Percentiles rank a stretch among this genome's conserved stretches.
Evolutionary conservation across 2,329 filamentous ascomycete genomes (phyloP).

Genomic region (Talaromyces islandicus): DNA sequence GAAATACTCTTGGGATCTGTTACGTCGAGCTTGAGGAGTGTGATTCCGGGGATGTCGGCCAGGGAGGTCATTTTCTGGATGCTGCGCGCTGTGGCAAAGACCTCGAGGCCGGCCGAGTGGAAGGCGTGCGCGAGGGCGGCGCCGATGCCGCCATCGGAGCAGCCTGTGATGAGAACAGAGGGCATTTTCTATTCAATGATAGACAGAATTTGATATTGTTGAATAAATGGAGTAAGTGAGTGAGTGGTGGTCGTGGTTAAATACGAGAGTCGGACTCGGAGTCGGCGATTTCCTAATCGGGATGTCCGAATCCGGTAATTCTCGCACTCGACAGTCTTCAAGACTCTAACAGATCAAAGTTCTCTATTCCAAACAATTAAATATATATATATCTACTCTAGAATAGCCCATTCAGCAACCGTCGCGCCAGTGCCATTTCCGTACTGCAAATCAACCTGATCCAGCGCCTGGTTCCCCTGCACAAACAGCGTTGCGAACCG

Average conservation of each 20-base stretch:
- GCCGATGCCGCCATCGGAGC: slow-evolving; percentile 8
- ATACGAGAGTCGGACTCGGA: background rate
- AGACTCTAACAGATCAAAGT: no score
- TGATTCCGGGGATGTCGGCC: background rate
- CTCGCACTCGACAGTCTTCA: background rate
- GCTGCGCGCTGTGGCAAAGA: slow-evolving; percentile 5
- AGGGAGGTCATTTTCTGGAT: background rate
- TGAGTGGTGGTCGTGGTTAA: background rate
- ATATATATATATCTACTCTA: slow-evolving; percentile 16
- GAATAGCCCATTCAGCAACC: slow-evolving; percentile 44
- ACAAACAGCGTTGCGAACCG: slow-evolving; percentile 40
- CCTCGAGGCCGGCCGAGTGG: slow-evolving; percentile 2
- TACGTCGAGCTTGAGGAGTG: background rate
- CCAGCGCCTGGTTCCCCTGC: slow-evolving; percentile 36
- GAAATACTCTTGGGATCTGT: background rate
- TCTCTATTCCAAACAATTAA: no score
- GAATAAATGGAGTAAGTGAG: no score
- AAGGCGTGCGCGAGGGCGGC: slow-evolving; percentile 7
- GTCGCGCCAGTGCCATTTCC: slow-evolving; percentile 39
- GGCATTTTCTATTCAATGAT: background rate
- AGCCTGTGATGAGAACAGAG: slow-evolving; percentile 9
- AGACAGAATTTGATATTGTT: no score
- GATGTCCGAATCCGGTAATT: background rate
- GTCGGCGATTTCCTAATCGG: background rate
- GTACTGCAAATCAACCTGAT: slow-evolving; percentile 20